These are phyloP conservation scores for Saccharomycopsis fodiens DNA, from an alignment of 805 yeast genomes.

Conservation along the genomic window DNA sequence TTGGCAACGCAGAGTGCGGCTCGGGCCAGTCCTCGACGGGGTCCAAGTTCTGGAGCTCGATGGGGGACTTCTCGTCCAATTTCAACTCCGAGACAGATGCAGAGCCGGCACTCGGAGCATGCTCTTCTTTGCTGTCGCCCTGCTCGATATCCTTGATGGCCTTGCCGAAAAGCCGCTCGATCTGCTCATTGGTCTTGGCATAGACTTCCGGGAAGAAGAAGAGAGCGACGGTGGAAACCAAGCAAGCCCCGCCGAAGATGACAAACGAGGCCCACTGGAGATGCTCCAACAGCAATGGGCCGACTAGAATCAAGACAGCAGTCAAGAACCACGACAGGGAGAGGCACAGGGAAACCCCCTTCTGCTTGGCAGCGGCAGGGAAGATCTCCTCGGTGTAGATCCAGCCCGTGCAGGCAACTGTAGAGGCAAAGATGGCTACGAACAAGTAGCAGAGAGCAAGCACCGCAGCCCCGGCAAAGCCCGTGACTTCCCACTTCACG, in stretches of 20 bases:
- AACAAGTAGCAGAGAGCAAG: slow-evolving; percentile 38
- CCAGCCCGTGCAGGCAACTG: slow-evolving; percentile 41
- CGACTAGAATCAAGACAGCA: slow-evolving; percentile 31
- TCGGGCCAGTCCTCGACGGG: too few relatives aligned
- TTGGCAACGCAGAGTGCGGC: too few relatives aligned
- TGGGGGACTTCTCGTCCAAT: too few relatives aligned
- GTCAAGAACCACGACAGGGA: slow-evolving; percentile 38
- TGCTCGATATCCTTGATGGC: too few relatives aligned
- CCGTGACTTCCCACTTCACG: slow-evolving; percentile 30
- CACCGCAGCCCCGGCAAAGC: slow-evolving; percentile 34
- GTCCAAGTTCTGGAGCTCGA: too few relatives aligned
- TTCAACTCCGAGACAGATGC: too few relatives aligned
- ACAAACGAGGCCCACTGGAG: slow-evolving; percentile 36
- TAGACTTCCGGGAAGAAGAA: slow-evolving; percentile 40
- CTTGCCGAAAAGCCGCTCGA: slow-evolving; percentile 20
- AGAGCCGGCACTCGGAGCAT: too few relatives aligned
- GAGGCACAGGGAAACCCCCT: slow-evolving; percentile 41
- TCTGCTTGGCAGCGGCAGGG: slow-evolving; percentile 37
- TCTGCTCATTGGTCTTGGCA: slow-evolving; percentile 24
- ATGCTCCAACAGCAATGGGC: slow-evolving; percentile 33
- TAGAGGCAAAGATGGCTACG: slow-evolving; percentile 39
- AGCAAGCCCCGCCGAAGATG: slow-evolving; percentile 30
- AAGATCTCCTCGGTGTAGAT: slow-evolving; percentile 44
- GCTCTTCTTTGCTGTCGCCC: too few relatives aligned
- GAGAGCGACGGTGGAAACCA: slow-evolving; percentile 28